Percentiles rank a stretch among this genome's conserved stretches.
phyloP scores from a whole-genome alignment of 2,329 filamentous ascomycete genomes.

The Alternaria sp. region DNA sequence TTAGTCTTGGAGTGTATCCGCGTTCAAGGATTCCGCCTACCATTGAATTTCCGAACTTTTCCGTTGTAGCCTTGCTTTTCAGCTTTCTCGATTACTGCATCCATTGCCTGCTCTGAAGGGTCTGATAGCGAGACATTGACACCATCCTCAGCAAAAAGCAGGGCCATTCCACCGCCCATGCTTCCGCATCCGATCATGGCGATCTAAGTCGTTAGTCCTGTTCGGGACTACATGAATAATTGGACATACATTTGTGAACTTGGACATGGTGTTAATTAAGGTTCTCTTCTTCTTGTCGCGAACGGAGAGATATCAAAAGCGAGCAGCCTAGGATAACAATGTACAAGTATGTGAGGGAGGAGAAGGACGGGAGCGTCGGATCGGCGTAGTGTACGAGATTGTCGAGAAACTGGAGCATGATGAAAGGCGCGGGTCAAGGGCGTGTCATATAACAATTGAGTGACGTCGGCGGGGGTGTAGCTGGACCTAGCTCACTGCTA shows the following conservation, averaged over 20 bases:
- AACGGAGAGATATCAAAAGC: slow-evolving; percentile 32
- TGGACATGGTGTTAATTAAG: slow-evolving; percentile 19
- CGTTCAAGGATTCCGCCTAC: slow-evolving; percentile 14
- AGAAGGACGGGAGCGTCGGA: slow-evolving; percentile 39
- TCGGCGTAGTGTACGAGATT: slow-evolving; percentile 37
- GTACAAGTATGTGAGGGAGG: slow-evolving; percentile 37
- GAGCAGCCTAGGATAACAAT: slow-evolving; percentile 33
- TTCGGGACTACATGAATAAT: not conserved
- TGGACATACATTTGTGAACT: slow-evolving; percentile 34
- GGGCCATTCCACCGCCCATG: slow-evolving; percentile 66
- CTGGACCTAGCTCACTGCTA: slow-evolving; percentile 3
- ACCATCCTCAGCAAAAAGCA: slow-evolving; percentile 64
- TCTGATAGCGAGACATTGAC: slow-evolving; percentile 63
- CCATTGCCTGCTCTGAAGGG: slow-evolving; percentile 57
- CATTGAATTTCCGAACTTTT: slow-evolving; percentile 48
- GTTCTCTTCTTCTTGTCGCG: slow-evolving; percentile 17
- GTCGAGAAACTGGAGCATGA: slow-evolving; percentile 39
- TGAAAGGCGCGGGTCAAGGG: slow-evolving; percentile 5
- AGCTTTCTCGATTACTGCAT: slow-evolving; percentile 51
- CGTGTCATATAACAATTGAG: slow-evolving; percentile 6
- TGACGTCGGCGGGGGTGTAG: slow-evolving; percentile 24
- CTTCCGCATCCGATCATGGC: slow-evolving; percentile 65
- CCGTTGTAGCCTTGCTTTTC: slow-evolving; percentile 49
- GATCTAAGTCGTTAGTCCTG: slow-evolving; percentile 47
- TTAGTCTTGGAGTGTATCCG: slow-evolving; percentile 8